Conservation (phyloP, 108 stramenopile genomes). For the Cylindrotheca fusiformis region DNA sequence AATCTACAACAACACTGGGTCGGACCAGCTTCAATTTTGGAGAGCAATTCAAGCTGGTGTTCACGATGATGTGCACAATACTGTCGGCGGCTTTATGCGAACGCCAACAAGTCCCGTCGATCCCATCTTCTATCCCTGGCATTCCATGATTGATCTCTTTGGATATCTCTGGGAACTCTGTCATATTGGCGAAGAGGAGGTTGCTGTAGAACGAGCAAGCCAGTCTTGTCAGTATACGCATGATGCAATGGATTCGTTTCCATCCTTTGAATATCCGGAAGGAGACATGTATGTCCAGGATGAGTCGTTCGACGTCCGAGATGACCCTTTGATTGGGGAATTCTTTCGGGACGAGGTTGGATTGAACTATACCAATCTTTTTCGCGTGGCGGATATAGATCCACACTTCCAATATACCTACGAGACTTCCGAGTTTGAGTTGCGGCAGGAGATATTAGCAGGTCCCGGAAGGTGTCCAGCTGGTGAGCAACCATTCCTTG, state of each 20-base stretch:
- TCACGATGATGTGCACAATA: constrained; percentile 1
- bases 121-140: not conserved
- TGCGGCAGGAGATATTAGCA: no score
- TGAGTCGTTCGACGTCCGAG: not conserved
- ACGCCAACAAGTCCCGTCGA: constrained; percentile 3
- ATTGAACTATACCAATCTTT: not conserved
- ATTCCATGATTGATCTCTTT: not conserved
- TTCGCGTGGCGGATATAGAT: no score
- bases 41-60: not conserved
- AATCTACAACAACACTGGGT: not conserved
- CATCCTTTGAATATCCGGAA: not conserved
- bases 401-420: no score
- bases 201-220: not conserved
- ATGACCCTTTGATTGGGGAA: not conserved
- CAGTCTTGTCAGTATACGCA: not conserved
- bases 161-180: not conserved
- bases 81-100: constrained; percentile 4
- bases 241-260: not conserved
- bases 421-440: no score
- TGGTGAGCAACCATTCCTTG: no score
- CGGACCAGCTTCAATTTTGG: not conserved
- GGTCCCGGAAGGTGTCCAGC: no score
- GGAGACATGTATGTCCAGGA: not conserved
- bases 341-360: not conserved
- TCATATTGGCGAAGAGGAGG: not conserved